Conservation (phyloP, 75 land plant species). For the Cryptomeria japonica region DNA sequence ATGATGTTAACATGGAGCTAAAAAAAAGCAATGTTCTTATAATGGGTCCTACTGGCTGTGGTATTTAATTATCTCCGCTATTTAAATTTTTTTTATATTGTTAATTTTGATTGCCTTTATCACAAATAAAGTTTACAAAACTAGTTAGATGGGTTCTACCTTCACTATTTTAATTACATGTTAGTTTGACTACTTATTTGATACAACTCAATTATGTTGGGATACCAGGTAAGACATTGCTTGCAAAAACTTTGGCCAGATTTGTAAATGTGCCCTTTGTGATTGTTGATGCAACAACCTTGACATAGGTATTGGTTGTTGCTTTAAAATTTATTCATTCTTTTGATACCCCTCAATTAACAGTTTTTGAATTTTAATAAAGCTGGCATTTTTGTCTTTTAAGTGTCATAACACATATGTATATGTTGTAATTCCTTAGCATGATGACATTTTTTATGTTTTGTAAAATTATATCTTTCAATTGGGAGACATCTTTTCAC, state of each 20-base stretch:
- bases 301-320: conserved; percentile 57
- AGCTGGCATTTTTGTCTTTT: not conserved
- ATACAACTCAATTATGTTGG: not conserved
- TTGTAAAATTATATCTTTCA: not conserved
- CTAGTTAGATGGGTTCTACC: not conserved
- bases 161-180: not conserved
- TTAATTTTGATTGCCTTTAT: conserved; percentile 25
- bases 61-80: conserved; percentile 9
- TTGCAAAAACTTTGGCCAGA: conserved; percentile 80
- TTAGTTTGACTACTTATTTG: not conserved
- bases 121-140: not conserved
- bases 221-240: conserved; percentile 65
- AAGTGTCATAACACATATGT: not conserved
- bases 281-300: conserved; percentile 80
- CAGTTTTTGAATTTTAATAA: conserved; percentile 1
- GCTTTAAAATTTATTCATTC: conserved; percentile 31
- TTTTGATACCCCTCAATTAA: not conserved
- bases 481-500: too few relatives aligned
- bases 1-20: conserved; percentile 71
- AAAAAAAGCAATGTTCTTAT: conserved; percentile 92
- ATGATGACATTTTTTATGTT: not conserved
- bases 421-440: not conserved
- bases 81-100: not conserved
- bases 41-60: conserved; percentile 54
- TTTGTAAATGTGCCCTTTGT: conserved; percentile 87